Evolutionary conservation across 2,329 filamentous ascomycete genomes (phyloP), one percentile per base, ranked within the genome.

Genomic region (Aspergillus aculeatus): DNA sequence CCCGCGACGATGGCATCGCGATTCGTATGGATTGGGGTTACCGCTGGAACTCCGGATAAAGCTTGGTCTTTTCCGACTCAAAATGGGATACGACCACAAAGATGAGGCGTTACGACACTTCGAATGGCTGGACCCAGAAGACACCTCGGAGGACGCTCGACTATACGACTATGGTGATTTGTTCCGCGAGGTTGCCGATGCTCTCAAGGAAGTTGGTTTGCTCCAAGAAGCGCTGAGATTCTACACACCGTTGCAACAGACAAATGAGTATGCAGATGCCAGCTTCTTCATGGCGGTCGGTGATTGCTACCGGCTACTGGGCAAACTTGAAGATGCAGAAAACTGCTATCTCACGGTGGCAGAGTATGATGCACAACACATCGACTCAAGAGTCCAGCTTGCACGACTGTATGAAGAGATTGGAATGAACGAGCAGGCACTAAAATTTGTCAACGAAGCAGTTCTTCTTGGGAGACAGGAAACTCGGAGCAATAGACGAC

Each of bases 21-120:
- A 82, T 5, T 78, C 83, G 0, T 96, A 96, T 72, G 92, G 91
- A 0, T 75, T 83, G 44, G 86, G 87, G 1, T 79, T 97, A 44
- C 94, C 93, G 0, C 74, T 93, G 5, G 92, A 97, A 66, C 80
- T 99, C 47, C 87, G 94, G 21, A 85, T 91, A 31, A 95, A 94
- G 71, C 79, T 99, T 63, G 94, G 91, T 3, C 79, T 94, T 4
- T 94, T 92, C 71, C 87, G 95, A n/a, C 77, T 96, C 38, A 87
- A 86, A 57, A 80, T 91, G 61, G 86, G 86, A 0, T 79, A 88
- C 26, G 78, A 85, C 16, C 71, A 84, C 62, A 75, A 81, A 23
- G 78, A 85, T 14, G 94, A 98, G 78, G 92, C 91, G 19, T 81
- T 90, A 77, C 77, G 78, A 64, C 90, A 94, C 69, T 81, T 94